Evolutionary conservation across 306 rosid genomes (phyloP).

Genomic region (Gynostemma pentaphyllum): DNA sequence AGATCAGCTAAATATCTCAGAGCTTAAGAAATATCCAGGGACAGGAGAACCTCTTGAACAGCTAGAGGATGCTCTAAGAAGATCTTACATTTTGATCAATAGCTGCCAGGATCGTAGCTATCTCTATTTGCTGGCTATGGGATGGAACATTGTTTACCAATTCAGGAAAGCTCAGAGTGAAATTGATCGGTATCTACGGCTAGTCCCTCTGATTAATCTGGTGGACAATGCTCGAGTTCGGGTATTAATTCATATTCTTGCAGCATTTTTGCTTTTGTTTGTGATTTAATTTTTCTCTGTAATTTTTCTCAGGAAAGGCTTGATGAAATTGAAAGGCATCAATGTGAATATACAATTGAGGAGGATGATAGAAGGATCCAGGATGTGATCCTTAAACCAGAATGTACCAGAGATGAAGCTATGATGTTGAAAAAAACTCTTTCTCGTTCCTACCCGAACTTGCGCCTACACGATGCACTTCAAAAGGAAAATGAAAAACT

Average conservation of each 20-base stretch:
- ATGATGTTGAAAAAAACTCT: conserved; percentile 76
- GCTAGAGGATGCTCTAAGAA: conserved; percentile 86
- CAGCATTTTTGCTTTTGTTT: conserved; percentile 5
- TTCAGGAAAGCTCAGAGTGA: conserved; percentile 98
- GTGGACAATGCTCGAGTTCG: conserved; percentile 97
- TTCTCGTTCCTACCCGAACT: conserved; percentile 84
- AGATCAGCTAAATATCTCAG: conserved; percentile 93
- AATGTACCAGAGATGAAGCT: conserved; percentile 50
- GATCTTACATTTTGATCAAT: conserved; percentile 72
- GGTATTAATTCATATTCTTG: conserved; percentile 31
- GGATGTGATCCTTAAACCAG: conserved; percentile 72
- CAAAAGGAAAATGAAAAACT: conserved; percentile 88
- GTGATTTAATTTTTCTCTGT: not conserved
- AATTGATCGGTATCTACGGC: conserved; percentile 74
- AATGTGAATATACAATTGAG: conserved; percentile 88
- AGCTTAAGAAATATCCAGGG: conserved; percentile 87
- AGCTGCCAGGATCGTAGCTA: conserved; percentile 94
- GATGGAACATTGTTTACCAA: conserved; percentile 95
- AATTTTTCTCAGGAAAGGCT: conserved; percentile 60
- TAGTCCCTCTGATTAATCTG: conserved; percentile 88
- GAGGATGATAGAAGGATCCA: conserved; percentile 83
- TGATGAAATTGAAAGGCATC: conserved; percentile 78
- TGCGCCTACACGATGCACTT: conserved; percentile 64
- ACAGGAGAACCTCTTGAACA: conserved; percentile 95
- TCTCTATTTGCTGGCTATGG: conserved; percentile 89